Percentiles rank a stretch among this genome's conserved stretches.
Evolutionary conservation across 2,329 filamentous ascomycete genomes (phyloP).

Genomic region (Ophiostoma australiae): DNA sequence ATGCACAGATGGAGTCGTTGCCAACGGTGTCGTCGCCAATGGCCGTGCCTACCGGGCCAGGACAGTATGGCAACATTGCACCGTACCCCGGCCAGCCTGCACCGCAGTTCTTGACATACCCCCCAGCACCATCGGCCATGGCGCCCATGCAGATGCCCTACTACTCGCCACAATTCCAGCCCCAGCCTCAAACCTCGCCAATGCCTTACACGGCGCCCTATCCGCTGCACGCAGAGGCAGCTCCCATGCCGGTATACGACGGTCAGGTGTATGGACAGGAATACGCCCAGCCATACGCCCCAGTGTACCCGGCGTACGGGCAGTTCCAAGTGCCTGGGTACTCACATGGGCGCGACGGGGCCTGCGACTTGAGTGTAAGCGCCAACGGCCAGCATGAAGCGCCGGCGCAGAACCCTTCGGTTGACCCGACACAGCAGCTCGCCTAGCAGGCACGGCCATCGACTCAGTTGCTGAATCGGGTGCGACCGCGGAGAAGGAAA

Average conservation of each 20-base stretch:
- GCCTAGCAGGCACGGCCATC: constrained; percentile 8
- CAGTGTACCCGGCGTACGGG: background rate
- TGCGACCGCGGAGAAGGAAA: background rate
- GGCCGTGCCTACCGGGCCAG: background rate
- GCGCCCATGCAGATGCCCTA: background rate
- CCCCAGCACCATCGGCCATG: background rate
- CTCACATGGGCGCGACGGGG: background rate
- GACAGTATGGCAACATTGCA: background rate
- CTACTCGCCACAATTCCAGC: background rate
- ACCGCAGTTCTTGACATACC: background rate
- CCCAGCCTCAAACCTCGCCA: background rate
- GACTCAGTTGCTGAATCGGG: background rate
- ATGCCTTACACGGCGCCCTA: background rate
- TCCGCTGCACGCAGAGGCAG: background rate
- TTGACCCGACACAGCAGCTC: constrained; percentile 5
- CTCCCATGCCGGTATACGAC: background rate
- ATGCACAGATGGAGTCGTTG: background rate
- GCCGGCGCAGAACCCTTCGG: background rate
- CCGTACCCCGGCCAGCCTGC: background rate
- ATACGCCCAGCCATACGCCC: background rate
- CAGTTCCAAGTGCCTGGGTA: background rate
- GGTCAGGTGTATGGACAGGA: background rate
- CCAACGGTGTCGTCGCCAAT: background rate
- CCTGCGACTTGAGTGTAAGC: background rate
- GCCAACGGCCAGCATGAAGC: background rate